Evolutionary conservation across 345 rosid genomes (phyloP).

Genomic region (Citrus medica): DNA sequence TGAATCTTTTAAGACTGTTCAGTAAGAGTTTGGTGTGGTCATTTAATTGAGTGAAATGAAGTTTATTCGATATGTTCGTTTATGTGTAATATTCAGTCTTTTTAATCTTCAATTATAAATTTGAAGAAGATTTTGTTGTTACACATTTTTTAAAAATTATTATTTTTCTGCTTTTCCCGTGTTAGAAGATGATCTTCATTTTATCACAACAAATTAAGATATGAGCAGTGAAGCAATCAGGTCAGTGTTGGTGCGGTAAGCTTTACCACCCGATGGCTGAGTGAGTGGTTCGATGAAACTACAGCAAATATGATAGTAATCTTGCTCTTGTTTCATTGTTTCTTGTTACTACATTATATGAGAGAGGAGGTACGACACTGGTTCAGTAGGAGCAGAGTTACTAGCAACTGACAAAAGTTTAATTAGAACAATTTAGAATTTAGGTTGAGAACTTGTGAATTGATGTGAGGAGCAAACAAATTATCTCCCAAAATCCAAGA

Average conservation of each 20-base stretch:
- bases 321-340: not conserved
- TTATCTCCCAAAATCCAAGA: not conserved
- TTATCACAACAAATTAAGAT: not conserved
- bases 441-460: not conserved
- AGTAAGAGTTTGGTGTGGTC: conserved; percentile 3
- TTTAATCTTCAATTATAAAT: not conserved
- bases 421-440: not conserved
- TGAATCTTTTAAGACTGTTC: conserved; percentile 77
- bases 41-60: not conserved
- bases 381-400: too few relatives aligned
- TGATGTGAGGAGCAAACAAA: not conserved
- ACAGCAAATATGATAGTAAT: not conserved
- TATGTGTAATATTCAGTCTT: not conserved
- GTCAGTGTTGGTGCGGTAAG: not conserved
- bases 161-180: not conserved
- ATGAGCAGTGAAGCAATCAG: not conserved
- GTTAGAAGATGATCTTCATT: not conserved
- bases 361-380: not conserved
- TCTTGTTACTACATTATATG: not conserved
- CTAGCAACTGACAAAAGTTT: not conserved
- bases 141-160: too few relatives aligned
- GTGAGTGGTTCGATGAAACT: too few relatives aligned
- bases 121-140: not conserved
- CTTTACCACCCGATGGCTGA: too few relatives aligned
- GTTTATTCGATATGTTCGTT: not conserved